Conservation (phyloP, 805 yeast genomes). For the Dipodascus albidus region DNA sequence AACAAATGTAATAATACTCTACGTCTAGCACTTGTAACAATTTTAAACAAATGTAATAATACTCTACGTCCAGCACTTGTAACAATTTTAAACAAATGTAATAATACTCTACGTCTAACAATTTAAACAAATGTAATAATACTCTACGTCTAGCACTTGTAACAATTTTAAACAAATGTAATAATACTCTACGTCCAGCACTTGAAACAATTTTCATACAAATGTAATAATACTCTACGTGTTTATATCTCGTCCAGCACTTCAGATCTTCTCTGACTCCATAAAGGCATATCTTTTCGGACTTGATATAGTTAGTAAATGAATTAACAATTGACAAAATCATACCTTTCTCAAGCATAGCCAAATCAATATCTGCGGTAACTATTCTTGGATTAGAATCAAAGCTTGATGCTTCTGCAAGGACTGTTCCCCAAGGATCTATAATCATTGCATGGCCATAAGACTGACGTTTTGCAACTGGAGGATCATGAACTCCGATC, state of each 20-base stretch:
- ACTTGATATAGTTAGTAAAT: constrained; percentile 18
- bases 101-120: no score
- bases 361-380: constrained; percentile 56
- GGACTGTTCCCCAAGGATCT: constrained; percentile 84
- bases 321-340: no score
- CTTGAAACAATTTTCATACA: no score
- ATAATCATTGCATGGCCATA: constrained; percentile 80
- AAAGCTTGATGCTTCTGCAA: constrained; percentile 46
- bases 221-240: constrained; percentile 61
- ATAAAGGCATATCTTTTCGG: constrained; percentile 64
- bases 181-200: no score
- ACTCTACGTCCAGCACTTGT: no score
- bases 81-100: no score
- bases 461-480: constrained; percentile 44
- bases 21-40: no score
- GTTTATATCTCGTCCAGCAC: constrained; percentile 32
- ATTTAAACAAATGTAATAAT: no score
- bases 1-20: no score
- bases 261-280: constrained; percentile 59
- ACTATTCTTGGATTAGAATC: constrained; percentile 35
- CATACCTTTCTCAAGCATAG: constrained; percentile 29
- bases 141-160: no score
- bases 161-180: no score
- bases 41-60: no score
- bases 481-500: constrained; percentile 60